Evolutionary conservation across 495 filamentous ascomycete genomes (phyloP).

Genomic region (Penicillium ochrochloron): DNA sequence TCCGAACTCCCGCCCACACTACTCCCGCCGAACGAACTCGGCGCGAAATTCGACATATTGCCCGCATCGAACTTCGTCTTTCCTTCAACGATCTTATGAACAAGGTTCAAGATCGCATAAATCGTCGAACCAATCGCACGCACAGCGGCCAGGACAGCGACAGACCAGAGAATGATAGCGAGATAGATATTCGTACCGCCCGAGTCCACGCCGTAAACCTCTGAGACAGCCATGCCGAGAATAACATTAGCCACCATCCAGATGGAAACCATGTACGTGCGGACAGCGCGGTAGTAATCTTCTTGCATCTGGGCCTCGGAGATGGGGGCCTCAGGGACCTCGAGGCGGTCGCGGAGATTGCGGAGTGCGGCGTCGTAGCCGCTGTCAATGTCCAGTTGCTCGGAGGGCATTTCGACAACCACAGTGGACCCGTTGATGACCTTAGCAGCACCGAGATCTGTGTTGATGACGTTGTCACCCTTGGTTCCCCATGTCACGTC

Average conservation of each 20-base stretch:
- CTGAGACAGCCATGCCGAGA: conserved; percentile 91
- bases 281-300: conserved; percentile 97
- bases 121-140: conserved; percentile 78
- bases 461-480: conserved; percentile 92
- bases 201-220: conserved; percentile 70
- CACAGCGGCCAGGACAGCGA: conserved; percentile 84
- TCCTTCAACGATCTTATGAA: conserved; percentile 86
- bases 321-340: conserved; percentile 65
- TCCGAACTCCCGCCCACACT: conserved; percentile 35
- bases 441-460: conserved; percentile 84
- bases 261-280: conserved; percentile 97
- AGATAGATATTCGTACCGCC: conserved; percentile 89
- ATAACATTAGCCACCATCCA: conserved; percentile 95
- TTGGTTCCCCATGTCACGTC: conserved; percentile 99
- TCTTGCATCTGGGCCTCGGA: conserved; percentile 87
- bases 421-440: conserved; percentile 69
- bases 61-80: conserved; percentile 66
- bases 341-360: conserved; percentile 90
- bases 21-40: conserved; percentile 31
- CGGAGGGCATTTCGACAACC: conserved; percentile 91
- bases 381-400: conserved; percentile 97
- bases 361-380: conserved; percentile 97
- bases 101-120: conserved; percentile 78
- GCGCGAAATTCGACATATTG: conserved; percentile 41
- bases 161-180: conserved; percentile 89